Conservation (phyloP, 805 yeast species). For the Tetrapisispora pingtungensis region DNA sequence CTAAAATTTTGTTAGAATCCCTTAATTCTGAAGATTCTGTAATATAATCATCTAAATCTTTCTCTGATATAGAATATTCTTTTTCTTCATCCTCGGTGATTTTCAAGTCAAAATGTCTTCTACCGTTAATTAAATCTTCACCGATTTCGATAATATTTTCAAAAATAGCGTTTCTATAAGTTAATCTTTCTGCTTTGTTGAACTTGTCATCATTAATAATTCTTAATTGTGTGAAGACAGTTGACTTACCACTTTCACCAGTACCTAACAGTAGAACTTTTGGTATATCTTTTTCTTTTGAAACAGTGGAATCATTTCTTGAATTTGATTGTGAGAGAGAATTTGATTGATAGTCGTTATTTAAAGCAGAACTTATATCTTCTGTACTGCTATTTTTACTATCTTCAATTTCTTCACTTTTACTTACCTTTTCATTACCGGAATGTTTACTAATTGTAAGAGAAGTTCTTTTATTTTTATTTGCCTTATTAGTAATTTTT, state of each 20-base stretch:
- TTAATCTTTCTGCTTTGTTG: slow-evolving; percentile 44
- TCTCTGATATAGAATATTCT: slow-evolving; percentile 3
- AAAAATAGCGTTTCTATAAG: slow-evolving; percentile 70
- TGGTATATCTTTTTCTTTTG: slow-evolving; percentile 3
- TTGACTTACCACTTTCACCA: slow-evolving; percentile 42
- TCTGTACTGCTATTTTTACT: not conserved
- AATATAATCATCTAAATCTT: slow-evolving; percentile 10
- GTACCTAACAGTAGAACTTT: slow-evolving; percentile 77
- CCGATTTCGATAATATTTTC: slow-evolving; percentile 72
- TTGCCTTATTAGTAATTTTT: not conserved
- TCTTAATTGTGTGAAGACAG: slow-evolving; percentile 33
- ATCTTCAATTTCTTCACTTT: not conserved
- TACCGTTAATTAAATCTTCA: slow-evolving; percentile 57
- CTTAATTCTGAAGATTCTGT: slow-evolving; percentile 1
- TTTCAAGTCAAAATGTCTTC: slow-evolving; percentile 35
- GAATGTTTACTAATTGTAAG: not conserved
- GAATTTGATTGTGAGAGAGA: not conserved
- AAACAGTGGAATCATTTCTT: not conserved
- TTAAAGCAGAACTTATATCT: not conserved
- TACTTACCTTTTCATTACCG: not conserved
- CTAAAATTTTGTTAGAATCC: not conserved
- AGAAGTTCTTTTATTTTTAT: not conserved
- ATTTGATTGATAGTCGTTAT: not conserved
- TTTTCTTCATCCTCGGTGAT: not conserved
- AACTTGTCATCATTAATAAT: slow-evolving; percentile 29